Percentiles rank a stretch among this genome's conserved stretches.
These are phyloP conservation scores for Galerina sulciceps DNA, from an alignment of 768 basidiomycete genomes.

Conservation along the genomic window DNA sequence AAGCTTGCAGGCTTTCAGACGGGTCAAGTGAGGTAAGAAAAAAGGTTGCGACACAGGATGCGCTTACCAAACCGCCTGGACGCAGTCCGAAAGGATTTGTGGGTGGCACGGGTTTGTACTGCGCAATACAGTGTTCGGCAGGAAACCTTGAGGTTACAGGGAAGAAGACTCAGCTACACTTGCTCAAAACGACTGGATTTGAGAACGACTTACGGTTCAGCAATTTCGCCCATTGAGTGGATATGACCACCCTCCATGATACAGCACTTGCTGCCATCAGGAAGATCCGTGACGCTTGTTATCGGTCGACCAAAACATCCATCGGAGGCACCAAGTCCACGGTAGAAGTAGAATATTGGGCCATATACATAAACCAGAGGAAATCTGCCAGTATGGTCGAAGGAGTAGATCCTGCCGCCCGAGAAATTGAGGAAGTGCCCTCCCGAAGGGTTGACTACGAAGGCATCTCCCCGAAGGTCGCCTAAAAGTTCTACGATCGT, in stretches of 20 bases:
- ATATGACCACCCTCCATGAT: slow-evolving; percentile 4
- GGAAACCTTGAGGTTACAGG: background rate
- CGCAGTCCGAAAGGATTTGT: background rate
- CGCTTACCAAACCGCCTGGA: background rate
- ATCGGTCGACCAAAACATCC: slow-evolving; percentile 1
- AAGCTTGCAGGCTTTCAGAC: background rate
- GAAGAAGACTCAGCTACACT: background rate
- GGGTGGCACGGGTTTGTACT: background rate
- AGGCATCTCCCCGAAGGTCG: background rate
- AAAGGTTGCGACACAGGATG: background rate
- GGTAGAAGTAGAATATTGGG: background rate
- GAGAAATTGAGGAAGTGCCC: background rate
- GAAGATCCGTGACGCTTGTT: slow-evolving; percentile 3
- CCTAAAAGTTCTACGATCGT: background rate
- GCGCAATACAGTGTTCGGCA: background rate
- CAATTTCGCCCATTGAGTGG: background rate
- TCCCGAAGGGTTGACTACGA: background rate
- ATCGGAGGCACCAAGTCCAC: background rate
- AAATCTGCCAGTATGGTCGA: background rate
- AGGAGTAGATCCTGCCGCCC: background rate
- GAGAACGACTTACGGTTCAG: background rate
- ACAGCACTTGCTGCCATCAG: slow-evolving; percentile 4
- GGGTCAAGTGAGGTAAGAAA: background rate
- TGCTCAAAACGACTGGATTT: background rate
- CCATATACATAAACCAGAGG: slow-evolving; percentile 1